Evolutionary conservation across 148 eudicot species (phyloP).

Genomic region (Beta vulgaris): DNA sequence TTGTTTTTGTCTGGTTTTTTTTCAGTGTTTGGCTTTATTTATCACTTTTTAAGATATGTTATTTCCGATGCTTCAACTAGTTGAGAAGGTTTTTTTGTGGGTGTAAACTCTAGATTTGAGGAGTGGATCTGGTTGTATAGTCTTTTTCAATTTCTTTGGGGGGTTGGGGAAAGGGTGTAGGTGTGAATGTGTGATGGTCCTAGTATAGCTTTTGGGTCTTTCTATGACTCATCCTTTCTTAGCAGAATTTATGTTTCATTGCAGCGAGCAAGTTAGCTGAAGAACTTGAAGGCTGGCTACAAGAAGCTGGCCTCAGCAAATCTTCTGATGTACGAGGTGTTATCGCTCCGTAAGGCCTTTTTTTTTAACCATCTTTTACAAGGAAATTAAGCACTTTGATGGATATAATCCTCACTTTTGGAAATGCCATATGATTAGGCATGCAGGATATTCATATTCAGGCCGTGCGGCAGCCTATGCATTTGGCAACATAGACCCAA

Average conservation of each 20-base stretch:
- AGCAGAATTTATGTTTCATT: slow-evolving; percentile 19
- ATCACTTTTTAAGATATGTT: not conserved
- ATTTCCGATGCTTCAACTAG: not conserved
- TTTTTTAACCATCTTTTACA: not conserved
- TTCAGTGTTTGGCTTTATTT: not conserved
- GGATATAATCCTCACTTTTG: slow-evolving; percentile 10
- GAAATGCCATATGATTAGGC: slow-evolving; percentile 42
- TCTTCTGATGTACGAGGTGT: slow-evolving; percentile 96
- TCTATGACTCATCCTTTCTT: not conserved
- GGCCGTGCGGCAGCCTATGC: slow-evolving; percentile 99
- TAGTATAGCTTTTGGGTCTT: not conserved
- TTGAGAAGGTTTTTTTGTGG: not conserved
- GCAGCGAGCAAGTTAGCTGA: slow-evolving; percentile 66
- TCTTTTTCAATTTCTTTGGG: no score
- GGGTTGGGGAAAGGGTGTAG: no score
- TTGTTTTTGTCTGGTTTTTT: not conserved
- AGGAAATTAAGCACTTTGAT: not conserved
- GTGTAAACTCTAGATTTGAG: not conserved
- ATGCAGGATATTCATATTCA: slow-evolving; percentile 99
- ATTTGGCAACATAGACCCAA: slow-evolving; percentile 89
- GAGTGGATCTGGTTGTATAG: not conserved
- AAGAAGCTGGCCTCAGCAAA: slow-evolving; percentile 53
- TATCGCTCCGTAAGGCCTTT: slow-evolving; percentile 93
- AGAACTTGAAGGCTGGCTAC: slow-evolving; percentile 90
- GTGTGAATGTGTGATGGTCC: no score